Evolutionary conservation across 2,329 filamentous ascomycete species (phyloP), one percentile per base, ranked within the genome.

Genomic region (Coniella lustricola): DNA sequence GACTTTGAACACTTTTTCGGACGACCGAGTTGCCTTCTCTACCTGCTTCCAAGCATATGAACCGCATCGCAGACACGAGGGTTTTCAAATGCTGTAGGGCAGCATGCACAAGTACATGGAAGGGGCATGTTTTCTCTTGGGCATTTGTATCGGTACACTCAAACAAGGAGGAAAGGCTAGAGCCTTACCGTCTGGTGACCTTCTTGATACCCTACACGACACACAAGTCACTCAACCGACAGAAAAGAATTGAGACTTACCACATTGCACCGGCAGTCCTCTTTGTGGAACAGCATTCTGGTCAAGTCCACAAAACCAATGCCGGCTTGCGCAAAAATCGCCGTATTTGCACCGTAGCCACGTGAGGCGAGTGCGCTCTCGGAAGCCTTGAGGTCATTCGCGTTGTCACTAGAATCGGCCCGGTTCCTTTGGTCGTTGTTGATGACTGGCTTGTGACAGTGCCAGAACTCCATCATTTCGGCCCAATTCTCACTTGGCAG

Each of bases 381-480:
- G 25, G 72, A 53, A 1, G 59, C 57, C 61, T 58, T 59, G 9
- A 45, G 21, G 4, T 45, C 38, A 10, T 53, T 46, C 9, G 57
- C 51, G 25, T 57, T 42, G 21, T 55, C 46, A 16, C 59, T 46
- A 35, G 50, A 52, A 22, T 35, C n/a, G 10, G 22, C 48, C 37
- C 22, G 42, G 17, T 36, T 35, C 44, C 64, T 64, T 53, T 81
- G 72, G 48, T 82, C 75, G 34, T 73, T 66, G n/a, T 31, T 39
- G 20, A 4, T 33, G 1, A 32, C 20, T 2, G 94, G 93, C 66
- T 97, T 97, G 66, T 98, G 93, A 61, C 93, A 98, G 66, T 98
- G 94, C 93, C 93, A 98, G 58, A 98, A 95, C 65, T 98, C 94
- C 93, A 98, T 98, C 90, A 98, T 95, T 69, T 98, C 93, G 0